Base-by-base conservation (phyloP, 192 early-diverging fungal genomes). In the Coemansia sp. region DNA sequence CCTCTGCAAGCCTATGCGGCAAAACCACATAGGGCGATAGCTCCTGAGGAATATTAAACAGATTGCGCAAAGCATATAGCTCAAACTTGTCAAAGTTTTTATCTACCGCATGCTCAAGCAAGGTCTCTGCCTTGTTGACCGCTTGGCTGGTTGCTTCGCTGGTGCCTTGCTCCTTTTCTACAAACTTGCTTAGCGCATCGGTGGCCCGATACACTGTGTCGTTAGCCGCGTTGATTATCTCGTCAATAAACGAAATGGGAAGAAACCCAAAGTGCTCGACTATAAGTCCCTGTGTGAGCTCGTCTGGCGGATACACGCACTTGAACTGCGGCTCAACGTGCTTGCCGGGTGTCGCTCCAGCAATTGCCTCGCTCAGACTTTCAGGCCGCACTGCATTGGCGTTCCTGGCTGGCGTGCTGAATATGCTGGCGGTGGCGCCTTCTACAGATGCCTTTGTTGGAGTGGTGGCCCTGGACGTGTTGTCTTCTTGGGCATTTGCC, bases 31-130 rank as follows among this genome's bases (percentile, higher is more conserved):
- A 61, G 46, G 64, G 53, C 37, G 69, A 66, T 13, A 70, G 50
- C 0, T 67, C 77, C 13, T 71, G 55, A 2, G 85, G 87, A 20
- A 92, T 60, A 27, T 72, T 75, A 36, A 94, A 90, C 47, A 92
- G 73, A 34, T 88, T 89, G 35, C 83, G 79, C 48, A 87, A 71
- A 0, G 76, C 78, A 51, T 87, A 91, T 8, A 91, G 64, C 56
- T 94, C 90, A 58, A 89, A 89, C 24, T 81, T 78, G 63, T 92
- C 92, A 80, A 92, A 92, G 53, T 83, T 78, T 53, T 84, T 84
- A 58, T 92, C 92, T 43, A 94, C 83, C 4, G 83, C 70, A 20
- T 85, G 68, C 56, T 92, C 90, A 10, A 92, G 64, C 23, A 92
- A 58, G 22, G 89, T 90, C 57, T 88, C 85, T 0, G 88, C 77